phyloP scores from a whole-genome alignment of 352 stramenopile genomes.

The Phytophthora brassicae region DNA sequence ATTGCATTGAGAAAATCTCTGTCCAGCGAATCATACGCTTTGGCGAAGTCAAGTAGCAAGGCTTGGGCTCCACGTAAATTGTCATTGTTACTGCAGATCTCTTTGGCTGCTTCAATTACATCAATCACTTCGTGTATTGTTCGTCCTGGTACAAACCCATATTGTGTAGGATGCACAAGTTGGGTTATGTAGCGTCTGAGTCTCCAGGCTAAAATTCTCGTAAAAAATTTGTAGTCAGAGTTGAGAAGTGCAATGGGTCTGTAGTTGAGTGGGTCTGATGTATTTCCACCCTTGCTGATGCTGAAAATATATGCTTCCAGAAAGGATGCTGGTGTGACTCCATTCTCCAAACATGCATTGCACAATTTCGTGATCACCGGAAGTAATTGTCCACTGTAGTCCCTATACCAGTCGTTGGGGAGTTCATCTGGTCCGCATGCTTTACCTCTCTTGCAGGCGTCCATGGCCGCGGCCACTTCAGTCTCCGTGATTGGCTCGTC shows the following conservation, averaged over 20 bases:
- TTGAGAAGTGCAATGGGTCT: background rate
- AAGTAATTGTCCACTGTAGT: too few relatives aligned
- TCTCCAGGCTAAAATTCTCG: constrained; percentile 2
- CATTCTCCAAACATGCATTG: too few relatives aligned
- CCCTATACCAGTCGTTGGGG: too few relatives aligned
- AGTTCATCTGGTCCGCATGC: too few relatives aligned
- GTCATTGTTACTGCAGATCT: background rate
- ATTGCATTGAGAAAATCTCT: constrained; percentile 4
- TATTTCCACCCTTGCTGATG: too few relatives aligned
- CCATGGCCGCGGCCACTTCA: too few relatives aligned
- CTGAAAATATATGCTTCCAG: too few relatives aligned
- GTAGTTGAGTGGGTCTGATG: background rate
- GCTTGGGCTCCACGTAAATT: background rate
- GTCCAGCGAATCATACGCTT: constrained; percentile 14
- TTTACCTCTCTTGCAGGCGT: too few relatives aligned
- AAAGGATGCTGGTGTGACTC: too few relatives aligned
- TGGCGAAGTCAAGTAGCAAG: constrained; percentile 6
- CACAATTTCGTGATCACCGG: too few relatives aligned
- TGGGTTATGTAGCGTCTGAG: background rate
- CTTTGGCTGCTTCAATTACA: constrained; percentile 1
- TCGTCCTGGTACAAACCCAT: too few relatives aligned
- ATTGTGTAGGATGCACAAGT: background rate
- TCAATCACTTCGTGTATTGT: constrained; percentile 12
- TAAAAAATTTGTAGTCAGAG: constrained; percentile 11
- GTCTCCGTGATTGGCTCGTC: too few relatives aligned